phyloP scores from a whole-genome alignment of 371 early-diverging fungal species.

The Zychaea mexicana region DNA sequence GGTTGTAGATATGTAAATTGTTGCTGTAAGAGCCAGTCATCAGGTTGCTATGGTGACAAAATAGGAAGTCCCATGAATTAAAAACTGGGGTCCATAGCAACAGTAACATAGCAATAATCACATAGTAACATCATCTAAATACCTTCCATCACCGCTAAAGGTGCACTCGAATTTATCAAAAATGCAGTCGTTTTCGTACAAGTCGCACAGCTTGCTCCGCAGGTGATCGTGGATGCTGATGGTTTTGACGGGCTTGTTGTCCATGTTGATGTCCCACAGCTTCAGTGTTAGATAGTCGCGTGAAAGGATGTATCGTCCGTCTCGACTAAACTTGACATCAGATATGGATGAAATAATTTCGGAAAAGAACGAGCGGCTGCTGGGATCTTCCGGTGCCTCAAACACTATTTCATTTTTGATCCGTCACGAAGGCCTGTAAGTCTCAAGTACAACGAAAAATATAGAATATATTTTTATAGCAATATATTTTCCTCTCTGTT shows the following conservation, averaged over 20 bases:
- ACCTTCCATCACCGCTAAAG: constrained; percentile 86
- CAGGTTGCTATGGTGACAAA: constrained; percentile 49
- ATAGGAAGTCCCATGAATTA: too few species aligned
- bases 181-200: constrained; percentile 98
- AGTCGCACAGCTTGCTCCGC: constrained; percentile 90
- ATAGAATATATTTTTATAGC: neutral
- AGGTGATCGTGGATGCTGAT: constrained; percentile 93
- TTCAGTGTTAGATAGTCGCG: constrained; percentile 94
- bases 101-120: neutral
- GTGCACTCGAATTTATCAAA: constrained; percentile 98
- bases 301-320: constrained; percentile 95
- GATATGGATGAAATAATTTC: constrained; percentile 97
- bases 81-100: too few species aligned
- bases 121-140: too few species aligned
- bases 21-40: constrained; percentile 97
- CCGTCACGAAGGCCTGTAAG: too few species aligned
- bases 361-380: constrained; percentile 92
- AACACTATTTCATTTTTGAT: constrained; percentile 62
- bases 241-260: constrained; percentile 85
- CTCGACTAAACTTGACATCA: constrained; percentile 90
- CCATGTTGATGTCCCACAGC: constrained; percentile 97
- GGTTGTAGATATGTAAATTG: constrained; percentile 90
- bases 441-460: too few species aligned
- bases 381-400: constrained; percentile 92
- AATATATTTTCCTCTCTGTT: neutral